phyloP scores from a whole-genome alignment of 2,329 filamentous ascomycete genomes.

The Tolypocladium album region DNA sequence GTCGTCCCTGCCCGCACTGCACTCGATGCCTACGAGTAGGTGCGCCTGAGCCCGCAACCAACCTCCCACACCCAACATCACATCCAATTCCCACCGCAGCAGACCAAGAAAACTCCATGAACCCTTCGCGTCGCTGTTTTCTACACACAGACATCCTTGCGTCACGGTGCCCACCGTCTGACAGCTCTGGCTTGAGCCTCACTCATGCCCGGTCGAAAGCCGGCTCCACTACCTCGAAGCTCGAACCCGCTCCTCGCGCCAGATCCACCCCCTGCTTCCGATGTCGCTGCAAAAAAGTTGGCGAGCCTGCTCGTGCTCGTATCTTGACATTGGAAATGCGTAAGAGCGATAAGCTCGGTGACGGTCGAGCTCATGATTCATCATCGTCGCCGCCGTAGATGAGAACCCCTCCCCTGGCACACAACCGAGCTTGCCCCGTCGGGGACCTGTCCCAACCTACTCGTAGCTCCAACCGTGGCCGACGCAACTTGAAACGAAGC shows the following conservation, averaged over 20 bases:
- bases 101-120: not conserved
- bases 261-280: not conserved
- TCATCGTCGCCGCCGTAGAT: no score
- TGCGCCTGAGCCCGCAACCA: not conserved
- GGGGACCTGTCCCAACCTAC: no score
- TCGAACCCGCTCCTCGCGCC: not conserved
- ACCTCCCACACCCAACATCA: not conserved
- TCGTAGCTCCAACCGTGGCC: no score
- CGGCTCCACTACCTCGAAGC: not conserved
- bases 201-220: not conserved
- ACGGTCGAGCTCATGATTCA: no score
- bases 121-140: no score
- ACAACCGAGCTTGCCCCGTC: no score
- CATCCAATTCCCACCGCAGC: no score
- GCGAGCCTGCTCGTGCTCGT: no score
- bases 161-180: not conserved
- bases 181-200: not conserved
- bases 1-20: not conserved
- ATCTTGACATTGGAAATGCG: not conserved
- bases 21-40: no score
- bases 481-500: no score
- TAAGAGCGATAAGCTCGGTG: not conserved
- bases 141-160: no score
- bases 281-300: not conserved
- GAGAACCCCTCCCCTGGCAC: no score